These are phyloP conservation scores for Gonium pectorale DNA, from an alignment of 139 green algal species.

Conservation along the genomic window DNA sequence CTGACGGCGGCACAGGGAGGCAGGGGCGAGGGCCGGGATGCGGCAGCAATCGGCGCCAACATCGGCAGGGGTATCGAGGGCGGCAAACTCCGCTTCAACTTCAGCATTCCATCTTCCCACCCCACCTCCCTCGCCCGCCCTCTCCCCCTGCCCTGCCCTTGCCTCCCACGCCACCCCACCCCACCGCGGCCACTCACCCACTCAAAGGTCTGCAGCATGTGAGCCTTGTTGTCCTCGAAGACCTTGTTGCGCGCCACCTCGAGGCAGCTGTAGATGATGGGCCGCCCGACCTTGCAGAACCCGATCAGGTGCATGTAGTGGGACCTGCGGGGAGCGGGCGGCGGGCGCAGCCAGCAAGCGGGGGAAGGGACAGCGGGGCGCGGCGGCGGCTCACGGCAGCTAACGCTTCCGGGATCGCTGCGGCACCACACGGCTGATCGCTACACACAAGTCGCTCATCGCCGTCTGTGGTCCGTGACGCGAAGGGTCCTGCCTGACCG, in stretches of 20 bases:
- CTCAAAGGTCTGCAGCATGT: constrained; percentile 71
- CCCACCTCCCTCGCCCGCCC: too few relatives aligned
- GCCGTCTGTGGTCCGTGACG: too few relatives aligned
- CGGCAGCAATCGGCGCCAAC: neutral
- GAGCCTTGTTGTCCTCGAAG: constrained; percentile 71
- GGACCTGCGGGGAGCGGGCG: neutral
- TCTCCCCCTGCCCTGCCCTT: too few relatives aligned
- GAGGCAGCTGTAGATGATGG: constrained; percentile 80
- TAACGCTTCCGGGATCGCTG: too few relatives aligned
- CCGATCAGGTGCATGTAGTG: constrained; percentile 85
- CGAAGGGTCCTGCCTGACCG: too few relatives aligned
- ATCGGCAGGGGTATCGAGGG: neutral
- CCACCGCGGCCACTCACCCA: neutral
- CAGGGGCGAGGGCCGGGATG: neutral
- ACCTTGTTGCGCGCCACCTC: constrained; percentile 59
- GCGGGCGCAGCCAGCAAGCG: too few relatives aligned
- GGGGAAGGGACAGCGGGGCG: neutral
- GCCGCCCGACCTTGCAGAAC: constrained; percentile 54
- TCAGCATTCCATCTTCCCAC: too few relatives aligned
- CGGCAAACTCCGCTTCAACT: neutral
- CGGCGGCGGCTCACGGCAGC: too few relatives aligned
- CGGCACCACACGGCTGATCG: too few relatives aligned
- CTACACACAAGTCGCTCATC: too few relatives aligned
- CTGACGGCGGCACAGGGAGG: neutral
- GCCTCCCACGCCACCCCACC: neutral